Conservation (phyloP, 257 asterid genomes). For the Primulina eburnea region DNA sequence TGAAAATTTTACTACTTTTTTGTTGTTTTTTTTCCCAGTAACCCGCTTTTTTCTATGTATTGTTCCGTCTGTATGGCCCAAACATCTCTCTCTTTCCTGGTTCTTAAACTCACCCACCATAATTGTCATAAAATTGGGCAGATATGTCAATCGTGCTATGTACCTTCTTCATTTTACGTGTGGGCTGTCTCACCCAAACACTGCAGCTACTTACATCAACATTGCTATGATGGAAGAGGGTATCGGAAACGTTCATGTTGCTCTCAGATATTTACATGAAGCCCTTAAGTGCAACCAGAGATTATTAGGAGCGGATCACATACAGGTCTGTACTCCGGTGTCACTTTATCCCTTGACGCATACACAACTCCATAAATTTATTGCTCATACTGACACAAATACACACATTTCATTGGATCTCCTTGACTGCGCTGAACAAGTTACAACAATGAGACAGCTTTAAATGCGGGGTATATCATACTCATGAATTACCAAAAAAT, state of each 20-base stretch:
- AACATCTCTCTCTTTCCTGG: background rate
- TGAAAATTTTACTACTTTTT: background rate
- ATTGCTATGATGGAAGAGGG: conserved; percentile 99
- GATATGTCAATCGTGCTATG: conserved; percentile 96
- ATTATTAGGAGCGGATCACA: conserved; percentile 92
- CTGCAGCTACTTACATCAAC: conserved; percentile 97
- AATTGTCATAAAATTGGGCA: conserved; percentile 30
- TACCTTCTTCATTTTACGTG: conserved; percentile 97
- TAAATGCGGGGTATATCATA: conserved; percentile 18
- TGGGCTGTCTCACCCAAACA: conserved; percentile 98
- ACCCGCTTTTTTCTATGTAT: background rate
- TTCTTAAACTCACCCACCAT: background rate
- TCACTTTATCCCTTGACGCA: conserved; percentile 12
- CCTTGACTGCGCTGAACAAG: conserved; percentile 1
- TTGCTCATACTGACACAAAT: background rate
- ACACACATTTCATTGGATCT: background rate
- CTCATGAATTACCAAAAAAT: conserved; percentile 25
- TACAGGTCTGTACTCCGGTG: conserved; percentile 59
- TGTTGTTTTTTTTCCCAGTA: background rate
- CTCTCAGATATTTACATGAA: conserved; percentile 97
- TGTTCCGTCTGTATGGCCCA: background rate
- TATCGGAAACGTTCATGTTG: conserved; percentile 97
- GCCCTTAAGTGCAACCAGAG: conserved; percentile 95
- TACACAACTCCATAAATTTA: background rate
- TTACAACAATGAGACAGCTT: conserved; percentile 14